Base-by-base conservation (phyloP, 169 alveolate species). In the Plasmodium gaboni region DNA sequence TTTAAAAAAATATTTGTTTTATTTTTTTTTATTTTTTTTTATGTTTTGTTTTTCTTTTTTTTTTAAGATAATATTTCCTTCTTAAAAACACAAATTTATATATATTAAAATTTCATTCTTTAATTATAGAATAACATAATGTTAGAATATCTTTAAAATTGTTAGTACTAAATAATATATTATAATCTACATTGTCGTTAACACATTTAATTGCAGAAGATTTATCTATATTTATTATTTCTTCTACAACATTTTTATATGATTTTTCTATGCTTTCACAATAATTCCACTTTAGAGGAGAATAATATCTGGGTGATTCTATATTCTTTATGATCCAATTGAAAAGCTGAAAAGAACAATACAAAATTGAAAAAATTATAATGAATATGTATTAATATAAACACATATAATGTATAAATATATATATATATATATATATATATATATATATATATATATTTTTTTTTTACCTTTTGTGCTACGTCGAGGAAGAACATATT, bases 141-240 rank as follows among this genome's bases (percentile, higher is more conserved):
- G 69, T 28, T 61, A 83, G 51, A 46, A 83, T 83, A 28, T 83
- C 91, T 74, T 57, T 67, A 68, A 83, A 67, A 53, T 83, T 83
- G 32, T 17, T 46, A n/a, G 83, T 68, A 50, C 91, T 83, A 72
- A 83, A 83, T 32, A 83, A 83, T 15, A 68, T 50, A 38, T 83
- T 83, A 68, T 68, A 83, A 68, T 83, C 91, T 12, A 83, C 83
- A 68, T 83, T 67, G 42, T 83, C 91, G 50, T 83, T 83, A 28
- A 48, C 42, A 28, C 91, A 83, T 38, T 67, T 67, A 4, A 24
- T 59, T 32, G 64, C 9, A 38, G 91, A 26, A n/a, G 61, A 83
- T 60, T 83, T 50, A 48, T 83, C 83, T 4, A 83, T 68, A 32
- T 32, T 69, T 17, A 83, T 32, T 5, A 83, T 67, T 68, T 83